phyloP scores from a whole-genome alignment of 495 filamentous ascomycete genomes.

The Penicillium argentinense region DNA sequence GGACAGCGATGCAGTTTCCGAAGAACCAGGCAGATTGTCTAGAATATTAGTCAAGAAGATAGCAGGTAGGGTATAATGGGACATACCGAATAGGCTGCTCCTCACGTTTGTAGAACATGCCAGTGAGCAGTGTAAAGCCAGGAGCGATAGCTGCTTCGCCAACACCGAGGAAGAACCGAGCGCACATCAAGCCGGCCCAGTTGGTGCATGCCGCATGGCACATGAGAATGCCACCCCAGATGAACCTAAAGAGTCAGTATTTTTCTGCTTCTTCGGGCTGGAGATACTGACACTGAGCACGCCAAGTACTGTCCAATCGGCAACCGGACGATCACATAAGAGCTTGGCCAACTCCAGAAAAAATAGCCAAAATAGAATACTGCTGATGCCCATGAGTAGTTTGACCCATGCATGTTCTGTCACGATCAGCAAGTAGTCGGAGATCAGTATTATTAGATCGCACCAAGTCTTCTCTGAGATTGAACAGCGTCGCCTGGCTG shows the following conservation, averaged over 20 bases:
- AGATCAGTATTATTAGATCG: background rate
- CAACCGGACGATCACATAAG: slow-evolving; percentile 54
- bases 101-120: slow-evolving; percentile 50
- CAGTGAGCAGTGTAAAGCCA: slow-evolving; percentile 40
- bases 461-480: slow-evolving; percentile 40
- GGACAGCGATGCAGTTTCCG: slow-evolving; percentile 58
- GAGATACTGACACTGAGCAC: slow-evolving; percentile 29
- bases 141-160: slow-evolving; percentile 52
- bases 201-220: slow-evolving; percentile 48
- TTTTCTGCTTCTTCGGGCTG: background rate
- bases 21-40: slow-evolving; percentile 54
- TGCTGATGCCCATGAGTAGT: slow-evolving; percentile 51
- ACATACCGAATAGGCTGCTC: slow-evolving; percentile 53
- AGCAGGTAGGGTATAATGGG: background rate
- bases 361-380: slow-evolving; percentile 56
- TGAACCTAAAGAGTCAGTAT: slow-evolving; percentile 26
- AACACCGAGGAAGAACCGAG: slow-evolving; percentile 55
- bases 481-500: slow-evolving; percentile 52
- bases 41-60: background rate
- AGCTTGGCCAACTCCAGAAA: slow-evolving; percentile 52
- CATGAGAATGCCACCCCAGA: slow-evolving; percentile 37
- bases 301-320: slow-evolving; percentile 54
- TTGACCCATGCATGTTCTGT: slow-evolving; percentile 34
- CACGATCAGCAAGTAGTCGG: background rate
- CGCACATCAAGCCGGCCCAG: slow-evolving; percentile 49